Evolutionary conservation across 352 stramenopile genomes (phyloP).

Genomic region (Pythium angustatum): DNA sequence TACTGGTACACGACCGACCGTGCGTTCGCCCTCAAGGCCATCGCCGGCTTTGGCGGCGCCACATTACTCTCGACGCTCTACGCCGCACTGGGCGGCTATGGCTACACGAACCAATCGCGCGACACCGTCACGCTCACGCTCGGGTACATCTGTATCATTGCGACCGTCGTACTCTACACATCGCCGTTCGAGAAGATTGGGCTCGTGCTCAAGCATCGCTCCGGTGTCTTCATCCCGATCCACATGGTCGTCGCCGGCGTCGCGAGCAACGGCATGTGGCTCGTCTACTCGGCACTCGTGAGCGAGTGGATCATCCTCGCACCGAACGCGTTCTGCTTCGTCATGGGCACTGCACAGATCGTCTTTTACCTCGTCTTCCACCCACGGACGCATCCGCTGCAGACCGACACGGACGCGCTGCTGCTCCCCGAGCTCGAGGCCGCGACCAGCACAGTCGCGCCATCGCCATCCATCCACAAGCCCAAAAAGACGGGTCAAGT

Average conservation of each 20-base stretch:
- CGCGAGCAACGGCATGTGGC: constrained; percentile 23
- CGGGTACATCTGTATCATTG: constrained; percentile 21
- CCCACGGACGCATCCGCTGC: constrained; percentile 17
- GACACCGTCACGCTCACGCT: constrained; percentile 19
- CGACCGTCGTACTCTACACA: constrained; percentile 27
- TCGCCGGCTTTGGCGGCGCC: constrained; percentile 14
- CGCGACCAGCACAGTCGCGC: too few species aligned
- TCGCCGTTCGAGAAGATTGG: constrained; percentile 30
- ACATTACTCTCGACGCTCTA: constrained; percentile 14
- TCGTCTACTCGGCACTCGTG: constrained; percentile 21
- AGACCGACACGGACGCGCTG: background rate
- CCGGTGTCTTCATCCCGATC: constrained; percentile 23
- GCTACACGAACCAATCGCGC: constrained; percentile 8
- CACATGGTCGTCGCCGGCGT: constrained; percentile 26
- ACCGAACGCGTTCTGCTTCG: constrained; percentile 24
- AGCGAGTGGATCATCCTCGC: constrained; percentile 28
- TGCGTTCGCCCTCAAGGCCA: constrained; percentile 14
- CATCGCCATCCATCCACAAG: background rate
- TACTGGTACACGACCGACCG: constrained; percentile 17
- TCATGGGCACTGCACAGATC: constrained; percentile 24
- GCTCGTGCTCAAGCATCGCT: constrained; percentile 25
- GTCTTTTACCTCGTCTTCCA: constrained; percentile 24
- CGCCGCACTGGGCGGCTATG: constrained; percentile 21
- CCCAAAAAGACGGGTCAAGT: background rate
- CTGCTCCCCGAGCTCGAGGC: constrained; percentile 19